phyloP scores from a whole-genome alignment of 2,329 filamentous ascomycete species.

The Aspergillus proliferans region DNA sequence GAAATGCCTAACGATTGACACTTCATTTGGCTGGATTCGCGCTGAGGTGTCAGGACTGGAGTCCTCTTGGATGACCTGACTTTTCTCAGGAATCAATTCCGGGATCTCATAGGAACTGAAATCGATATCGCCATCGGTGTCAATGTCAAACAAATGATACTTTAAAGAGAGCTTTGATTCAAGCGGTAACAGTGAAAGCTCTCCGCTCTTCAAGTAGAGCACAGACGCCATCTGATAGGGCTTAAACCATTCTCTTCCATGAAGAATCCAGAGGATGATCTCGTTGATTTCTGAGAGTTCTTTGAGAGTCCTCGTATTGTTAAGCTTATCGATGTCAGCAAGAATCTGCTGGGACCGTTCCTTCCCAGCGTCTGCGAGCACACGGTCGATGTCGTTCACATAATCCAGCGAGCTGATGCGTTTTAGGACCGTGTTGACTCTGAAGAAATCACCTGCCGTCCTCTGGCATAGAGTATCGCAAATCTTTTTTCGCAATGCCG shows the following conservation, averaged over 20 bases:
- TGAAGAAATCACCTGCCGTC: constrained; percentile 21
- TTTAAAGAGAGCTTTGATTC: constrained; percentile 14
- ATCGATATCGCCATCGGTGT: constrained; percentile 14
- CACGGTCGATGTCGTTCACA: constrained; percentile 20
- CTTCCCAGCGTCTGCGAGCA: constrained; percentile 17
- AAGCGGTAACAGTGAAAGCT: constrained; percentile 17
- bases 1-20: constrained; percentile 20
- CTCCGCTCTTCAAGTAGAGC: constrained; percentile 16
- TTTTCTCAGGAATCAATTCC: constrained; percentile 7
- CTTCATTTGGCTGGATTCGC: constrained; percentile 9
- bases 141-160: constrained; percentile 15
- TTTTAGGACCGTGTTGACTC: constrained; percentile 17
- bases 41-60: neutral
- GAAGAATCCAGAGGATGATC: constrained; percentile 22
- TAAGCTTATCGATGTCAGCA: constrained; percentile 18
- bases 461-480: constrained; percentile 13
- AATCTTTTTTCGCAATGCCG: constrained; percentile 16
- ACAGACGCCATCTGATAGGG: constrained; percentile 15
- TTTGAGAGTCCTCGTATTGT: constrained; percentile 14
- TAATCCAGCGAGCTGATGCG: constrained; percentile 22
- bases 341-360: constrained; percentile 19
- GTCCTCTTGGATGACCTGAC: neutral
- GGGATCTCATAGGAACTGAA: constrained; percentile 14
- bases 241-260: constrained; percentile 11
- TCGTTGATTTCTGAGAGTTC: constrained; percentile 25